Evolutionary conservation across 1,284 basidiomycete genomes (phyloP).

Genomic region (Leccinum huronense): DNA sequence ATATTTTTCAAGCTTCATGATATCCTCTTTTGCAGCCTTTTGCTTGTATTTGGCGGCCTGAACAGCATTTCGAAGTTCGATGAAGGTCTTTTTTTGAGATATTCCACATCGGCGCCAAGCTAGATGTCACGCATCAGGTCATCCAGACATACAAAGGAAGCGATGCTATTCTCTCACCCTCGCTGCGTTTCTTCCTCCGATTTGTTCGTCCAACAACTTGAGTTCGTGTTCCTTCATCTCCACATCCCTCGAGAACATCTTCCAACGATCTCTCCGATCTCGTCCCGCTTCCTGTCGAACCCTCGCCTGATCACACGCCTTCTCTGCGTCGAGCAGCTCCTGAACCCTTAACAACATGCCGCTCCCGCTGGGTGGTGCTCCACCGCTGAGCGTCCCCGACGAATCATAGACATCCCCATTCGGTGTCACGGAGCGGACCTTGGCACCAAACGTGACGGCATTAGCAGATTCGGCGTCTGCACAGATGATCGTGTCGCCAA

Average conservation of each 20-base stretch:
- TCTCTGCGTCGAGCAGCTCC: slow-evolving; percentile 65
- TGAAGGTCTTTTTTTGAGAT: slow-evolving; percentile 63
- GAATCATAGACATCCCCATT: slow-evolving; percentile 98
- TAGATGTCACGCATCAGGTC: slow-evolving; percentile 33
- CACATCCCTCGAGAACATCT: slow-evolving; percentile 63
- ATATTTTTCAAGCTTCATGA: slow-evolving; percentile 88
- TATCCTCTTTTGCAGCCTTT: slow-evolving; percentile 72
- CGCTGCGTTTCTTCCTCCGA: slow-evolving; percentile 87
- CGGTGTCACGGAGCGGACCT: slow-evolving; percentile 85
- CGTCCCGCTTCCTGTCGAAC: slow-evolving; percentile 49
- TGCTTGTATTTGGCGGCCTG: slow-evolving; percentile 74
- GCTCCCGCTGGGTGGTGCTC: slow-evolving; percentile 76
- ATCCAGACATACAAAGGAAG: neutral
- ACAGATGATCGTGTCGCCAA: slow-evolving; percentile 92
- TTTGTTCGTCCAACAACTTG: slow-evolving; percentile 78
- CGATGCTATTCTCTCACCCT: slow-evolving; percentile 51
- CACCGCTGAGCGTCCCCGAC: slow-evolving; percentile 90
- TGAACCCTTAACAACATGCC: slow-evolving; percentile 86
- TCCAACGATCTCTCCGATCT: slow-evolving; percentile 69
- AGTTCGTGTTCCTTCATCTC: slow-evolving; percentile 92
- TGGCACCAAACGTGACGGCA: slow-evolving; percentile 77
- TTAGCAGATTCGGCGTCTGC: slow-evolving; percentile 89
- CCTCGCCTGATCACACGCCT: slow-evolving; percentile 54
- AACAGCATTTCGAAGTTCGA: slow-evolving; percentile 65
- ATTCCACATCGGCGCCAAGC: slow-evolving; percentile 82